Conservation (phyloP, 768 basidiomycete species). For the Tulasnella sp. region DNA sequence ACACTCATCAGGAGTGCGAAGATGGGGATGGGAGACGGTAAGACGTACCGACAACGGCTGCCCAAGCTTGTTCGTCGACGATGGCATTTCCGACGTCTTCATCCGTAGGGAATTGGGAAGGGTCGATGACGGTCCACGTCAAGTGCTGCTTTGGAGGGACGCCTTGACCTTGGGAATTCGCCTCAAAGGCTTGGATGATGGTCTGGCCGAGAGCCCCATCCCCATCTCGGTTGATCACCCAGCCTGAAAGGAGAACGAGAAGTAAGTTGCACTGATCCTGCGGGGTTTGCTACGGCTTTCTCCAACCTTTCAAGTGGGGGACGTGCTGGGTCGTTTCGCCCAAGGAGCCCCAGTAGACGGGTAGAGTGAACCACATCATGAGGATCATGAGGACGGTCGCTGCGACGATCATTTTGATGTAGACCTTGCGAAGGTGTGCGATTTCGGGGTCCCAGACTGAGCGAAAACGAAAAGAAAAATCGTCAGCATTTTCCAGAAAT, state of each 20-base stretch:
- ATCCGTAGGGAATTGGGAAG: neutral
- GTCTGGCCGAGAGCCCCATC: constrained; percentile 14
- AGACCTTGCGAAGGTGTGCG: neutral
- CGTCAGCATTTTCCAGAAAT: neutral
- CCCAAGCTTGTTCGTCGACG: constrained; percentile 33
- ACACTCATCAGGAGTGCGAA: neutral
- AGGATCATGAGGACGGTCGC: neutral
- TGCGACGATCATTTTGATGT: constrained; percentile 7
- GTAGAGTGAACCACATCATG: neutral
- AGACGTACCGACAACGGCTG: constrained; percentile 30
- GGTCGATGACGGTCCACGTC: neutral
- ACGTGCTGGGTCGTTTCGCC: neutral
- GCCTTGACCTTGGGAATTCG: constrained; percentile 19
- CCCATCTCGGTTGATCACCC: constrained; percentile 9
- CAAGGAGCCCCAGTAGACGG: constrained; percentile 6
- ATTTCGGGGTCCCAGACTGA: constrained; percentile 7
- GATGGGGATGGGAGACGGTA: neutral
- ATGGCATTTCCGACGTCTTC: constrained; percentile 25
- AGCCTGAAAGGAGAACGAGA: neutral
- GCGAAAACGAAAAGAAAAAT: neutral
- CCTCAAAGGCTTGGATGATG: constrained; percentile 23
- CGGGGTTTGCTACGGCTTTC: neutral
- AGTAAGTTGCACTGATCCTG: neutral
- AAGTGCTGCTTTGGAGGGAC: neutral
- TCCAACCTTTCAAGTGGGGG: neutral